These are phyloP conservation scores for Daldinia decipiens DNA, from an alignment of 495 filamentous ascomycete genomes.

Conservation along the genomic window DNA sequence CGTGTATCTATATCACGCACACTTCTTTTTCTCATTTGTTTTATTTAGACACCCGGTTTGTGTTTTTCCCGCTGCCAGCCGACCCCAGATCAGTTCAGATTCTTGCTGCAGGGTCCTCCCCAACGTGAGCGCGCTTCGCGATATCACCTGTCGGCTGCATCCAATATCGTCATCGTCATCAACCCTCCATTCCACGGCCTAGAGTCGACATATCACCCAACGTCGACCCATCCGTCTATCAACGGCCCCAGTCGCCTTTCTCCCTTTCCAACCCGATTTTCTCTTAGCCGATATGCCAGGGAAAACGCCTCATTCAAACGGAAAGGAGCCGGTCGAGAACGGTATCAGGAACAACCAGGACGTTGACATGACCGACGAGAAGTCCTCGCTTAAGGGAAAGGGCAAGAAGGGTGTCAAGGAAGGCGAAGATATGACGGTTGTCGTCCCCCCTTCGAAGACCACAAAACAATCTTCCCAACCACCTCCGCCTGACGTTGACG, in stretches of 20 bases:
- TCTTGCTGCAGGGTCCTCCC: constrained; percentile 29
- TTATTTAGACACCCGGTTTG: constrained; percentile 41
- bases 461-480: constrained; percentile 70
- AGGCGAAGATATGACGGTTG: constrained; percentile 83
- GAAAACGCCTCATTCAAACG: constrained; percentile 77
- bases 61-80: constrained; percentile 33
- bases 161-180: constrained; percentile 41
- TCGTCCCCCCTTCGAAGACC: constrained; percentile 81
- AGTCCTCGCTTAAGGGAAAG: constrained; percentile 66
- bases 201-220: constrained; percentile 25
- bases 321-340: constrained; percentile 77
- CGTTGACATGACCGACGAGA: constrained; percentile 82
- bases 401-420: constrained; percentile 70
- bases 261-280: constrained; percentile 16
- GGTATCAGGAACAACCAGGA: constrained; percentile 80
- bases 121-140: constrained; percentile 49
- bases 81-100: constrained; percentile 15
- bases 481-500: constrained; percentile 69
- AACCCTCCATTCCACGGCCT: constrained; percentile 33
- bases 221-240: constrained; percentile 22
- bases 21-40: constrained; percentile 40
- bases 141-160: constrained; percentile 40
- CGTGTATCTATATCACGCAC: constrained; percentile 26
- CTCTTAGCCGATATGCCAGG: constrained; percentile 59
- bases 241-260: constrained; percentile 6